phyloP scores from a whole-genome alignment of 805 yeast genomes.

The Ogataea zsoltii region DNA sequence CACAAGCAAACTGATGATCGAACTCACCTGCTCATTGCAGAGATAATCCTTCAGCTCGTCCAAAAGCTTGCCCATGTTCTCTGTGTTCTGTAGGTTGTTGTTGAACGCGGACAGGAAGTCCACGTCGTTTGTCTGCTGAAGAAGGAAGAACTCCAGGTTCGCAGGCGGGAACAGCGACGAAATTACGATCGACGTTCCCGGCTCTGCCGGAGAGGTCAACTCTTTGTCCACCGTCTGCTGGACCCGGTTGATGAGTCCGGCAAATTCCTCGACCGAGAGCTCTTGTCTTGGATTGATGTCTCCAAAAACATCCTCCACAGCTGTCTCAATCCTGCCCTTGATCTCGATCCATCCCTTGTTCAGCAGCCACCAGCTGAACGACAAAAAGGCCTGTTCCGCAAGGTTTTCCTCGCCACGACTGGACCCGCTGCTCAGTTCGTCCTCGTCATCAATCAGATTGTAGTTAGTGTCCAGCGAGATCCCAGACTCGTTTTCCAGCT shows the following conservation, averaged over 20 bases:
- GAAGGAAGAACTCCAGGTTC: constrained; percentile 51
- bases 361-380: constrained; percentile 91
- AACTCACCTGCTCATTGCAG: constrained; percentile 24
- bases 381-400: constrained; percentile 78
- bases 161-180: constrained; percentile 50
- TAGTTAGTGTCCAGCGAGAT: constrained; percentile 23
- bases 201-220: constrained; percentile 2
- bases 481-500: constrained; percentile 25
- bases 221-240: constrained; percentile 30
- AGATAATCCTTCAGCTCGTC: constrained; percentile 34
- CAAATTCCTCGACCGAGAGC: constrained; percentile 62
- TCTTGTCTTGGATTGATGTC: constrained; percentile 73
- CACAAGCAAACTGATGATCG: constrained; percentile 40
- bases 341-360: constrained; percentile 79
- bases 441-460: constrained; percentile 25
- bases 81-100: constrained; percentile 25
- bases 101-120: constrained; percentile 38
- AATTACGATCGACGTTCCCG: constrained; percentile 25
- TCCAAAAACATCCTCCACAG: constrained; percentile 62
- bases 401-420: constrained; percentile 41
- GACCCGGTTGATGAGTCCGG: constrained; percentile 41
- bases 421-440: constrained; percentile 19
- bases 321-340: constrained; percentile 50
- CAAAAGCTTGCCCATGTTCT: constrained; percentile 30
- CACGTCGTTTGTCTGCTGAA: constrained; percentile 52